These are phyloP conservation scores for Metschnikowia corniflorae DNA, from an alignment of 805 yeast species.

Conservation along the genomic window DNA sequence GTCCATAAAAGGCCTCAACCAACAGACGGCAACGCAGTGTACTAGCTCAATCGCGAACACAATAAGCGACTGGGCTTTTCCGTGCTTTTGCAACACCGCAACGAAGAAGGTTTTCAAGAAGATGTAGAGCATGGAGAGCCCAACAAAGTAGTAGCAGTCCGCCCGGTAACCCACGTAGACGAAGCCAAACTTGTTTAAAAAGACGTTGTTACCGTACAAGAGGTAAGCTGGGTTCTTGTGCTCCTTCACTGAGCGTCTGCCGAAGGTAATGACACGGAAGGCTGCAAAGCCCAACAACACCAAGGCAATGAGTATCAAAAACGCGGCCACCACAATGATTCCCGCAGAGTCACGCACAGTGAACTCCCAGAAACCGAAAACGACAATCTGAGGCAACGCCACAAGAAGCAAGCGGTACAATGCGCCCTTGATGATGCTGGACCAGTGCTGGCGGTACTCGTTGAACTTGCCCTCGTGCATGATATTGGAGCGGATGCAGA, in stretches of 20 bases:
- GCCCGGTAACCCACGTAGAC: conserved; percentile 90
- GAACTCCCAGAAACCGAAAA: conserved; percentile 87
- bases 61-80: conserved; percentile 77
- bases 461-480: conserved; percentile 63
- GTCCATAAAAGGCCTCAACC: conserved; percentile 88
- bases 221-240: conserved; percentile 91
- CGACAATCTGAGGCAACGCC: conserved; percentile 82
- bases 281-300: conserved; percentile 71
- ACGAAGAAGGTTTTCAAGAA: conserved; percentile 77
- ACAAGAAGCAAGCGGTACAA: conserved; percentile 77
- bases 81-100: conserved; percentile 77
- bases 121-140: conserved; percentile 60
- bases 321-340: conserved; percentile 71
- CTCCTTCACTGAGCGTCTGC: conserved; percentile 63
- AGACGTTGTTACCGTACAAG: conserved; percentile 76
- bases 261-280: conserved; percentile 66
- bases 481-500: conserved; percentile 52
- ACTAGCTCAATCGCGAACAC: conserved; percentile 72
- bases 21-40: conserved; percentile 62
- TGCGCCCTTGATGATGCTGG: conserved; percentile 81
- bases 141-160: conserved; percentile 77
- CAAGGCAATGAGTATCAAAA: conserved; percentile 55
- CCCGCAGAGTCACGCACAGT: conserved; percentile 82
- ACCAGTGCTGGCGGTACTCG: conserved; percentile 82
- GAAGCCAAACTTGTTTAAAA: conserved; percentile 87